A percentile compares a stretch with the other conserved stretches of the same genome.
These are phyloP conservation scores for Penicillium daleae DNA, from an alignment of 495 filamentous ascomycete species.

Conservation along the genomic window DNA sequence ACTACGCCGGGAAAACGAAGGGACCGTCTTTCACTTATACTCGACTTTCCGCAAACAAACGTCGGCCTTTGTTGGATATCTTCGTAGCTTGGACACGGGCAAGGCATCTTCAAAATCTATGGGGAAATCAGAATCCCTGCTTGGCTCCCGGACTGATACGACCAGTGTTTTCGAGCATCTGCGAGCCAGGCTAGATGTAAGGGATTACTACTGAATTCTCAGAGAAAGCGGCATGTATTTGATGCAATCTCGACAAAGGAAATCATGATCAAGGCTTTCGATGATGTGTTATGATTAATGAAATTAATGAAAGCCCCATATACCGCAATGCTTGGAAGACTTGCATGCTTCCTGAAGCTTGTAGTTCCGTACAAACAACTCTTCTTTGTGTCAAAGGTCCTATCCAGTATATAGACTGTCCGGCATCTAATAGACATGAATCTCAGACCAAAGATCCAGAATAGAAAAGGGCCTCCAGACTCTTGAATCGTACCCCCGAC, in stretches of 20 bases:
- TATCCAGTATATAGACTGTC: neutral
- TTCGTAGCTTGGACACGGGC: conserved; percentile 51
- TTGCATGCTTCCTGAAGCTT: neutral
- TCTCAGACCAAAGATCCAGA: no score
- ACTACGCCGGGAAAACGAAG: conserved; percentile 43
- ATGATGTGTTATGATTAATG: conserved; percentile 7
- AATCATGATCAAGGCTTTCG: neutral
- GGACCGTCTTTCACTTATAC: conserved; percentile 59
- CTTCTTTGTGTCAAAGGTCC: neutral
- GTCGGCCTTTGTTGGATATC: conserved; percentile 59
- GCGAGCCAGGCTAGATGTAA: conserved; percentile 53
- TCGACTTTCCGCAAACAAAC: conserved; percentile 66
- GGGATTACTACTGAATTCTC: conserved; percentile 47
- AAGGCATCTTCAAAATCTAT: conserved; percentile 44
- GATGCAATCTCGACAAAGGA: neutral
- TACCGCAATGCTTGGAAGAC: neutral
- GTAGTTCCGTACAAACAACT: neutral
- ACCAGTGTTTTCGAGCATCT: conserved; percentile 55
- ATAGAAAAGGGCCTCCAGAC: no score
- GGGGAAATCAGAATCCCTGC: conserved; percentile 30
- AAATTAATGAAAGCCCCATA: neutral
- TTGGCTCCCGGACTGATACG: conserved; percentile 36
- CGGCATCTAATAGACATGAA: neutral
- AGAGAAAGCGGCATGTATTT: neutral
- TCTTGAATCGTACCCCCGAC: no score